Base-by-base conservation (phyloP, 2,329 filamentous ascomycete species). In the Chrysosphaeria jannelii region DNA sequence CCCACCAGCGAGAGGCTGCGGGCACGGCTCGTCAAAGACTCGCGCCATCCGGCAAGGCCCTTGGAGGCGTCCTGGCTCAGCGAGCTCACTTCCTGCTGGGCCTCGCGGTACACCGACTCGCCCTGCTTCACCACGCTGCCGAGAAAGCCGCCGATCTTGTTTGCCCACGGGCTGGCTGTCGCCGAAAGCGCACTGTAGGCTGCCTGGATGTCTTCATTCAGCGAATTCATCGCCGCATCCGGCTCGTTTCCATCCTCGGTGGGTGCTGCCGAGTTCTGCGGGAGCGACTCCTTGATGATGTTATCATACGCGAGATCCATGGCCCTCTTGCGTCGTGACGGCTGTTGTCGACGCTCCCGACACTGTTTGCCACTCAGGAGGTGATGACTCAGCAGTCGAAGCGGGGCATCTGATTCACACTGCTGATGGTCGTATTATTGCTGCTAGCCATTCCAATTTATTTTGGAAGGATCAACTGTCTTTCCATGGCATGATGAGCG, bases 291-390 rank as follows among this genome's bases (percentile, higher is more conserved):
- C 49, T 90, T 76, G 41, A 76, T 67, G 37, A 93, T 89, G 44
- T 90, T 78, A 40, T 97, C 85, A 57, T 93, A 97, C 21, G 79
- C 79, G 39, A 88, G 56, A 59, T 97, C 85, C 85, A 97, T 93
- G 32, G 32, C 37, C n/a, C n/a, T n/a, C n/a, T n/a, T n/a, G n/a
- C n/a, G n/a, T n/a, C n/a, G n/a, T n/a, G n/a, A n/a, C n/a, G n/a
- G n/a, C n/a, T n/a, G n/a, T n/a, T n/a, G n/a, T n/a, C n/a, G n/a
- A n/a, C n/a, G n/a, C n/a, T n/a, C n/a, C n/a, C n/a, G n/a, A n/a
- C n/a, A n/a, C n/a, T n/a, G n/a, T n/a, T n/a, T n/a, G n/a, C n/a
- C n/a, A n/a, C n/a, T n/a, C n/a, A n/a, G n/a, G n/a, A n/a, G n/a
- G n/a, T n/a, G n/a, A n/a, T n/a, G n/a, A n/a, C n/a, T n/a, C n/a